These are phyloP conservation scores for Hagleromyces aurorensis DNA, from an alignment of 805 yeast genomes.

Conservation along the genomic window DNA sequence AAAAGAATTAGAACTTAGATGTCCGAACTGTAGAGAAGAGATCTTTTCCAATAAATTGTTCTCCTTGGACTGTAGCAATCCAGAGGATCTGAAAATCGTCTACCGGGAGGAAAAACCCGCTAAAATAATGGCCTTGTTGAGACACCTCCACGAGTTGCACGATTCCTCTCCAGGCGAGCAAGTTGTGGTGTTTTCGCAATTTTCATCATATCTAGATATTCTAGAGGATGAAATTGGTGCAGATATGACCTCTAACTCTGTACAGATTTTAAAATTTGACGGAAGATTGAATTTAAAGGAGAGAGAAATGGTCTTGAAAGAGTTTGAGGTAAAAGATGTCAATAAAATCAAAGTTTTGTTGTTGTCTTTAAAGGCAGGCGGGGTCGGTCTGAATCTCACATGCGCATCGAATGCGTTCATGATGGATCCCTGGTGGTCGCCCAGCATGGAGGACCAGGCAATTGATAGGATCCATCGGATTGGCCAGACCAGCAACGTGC, in stretches of 20 bases:
- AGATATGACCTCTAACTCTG: conserved; percentile 33
- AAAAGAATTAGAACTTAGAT: conserved; percentile 40
- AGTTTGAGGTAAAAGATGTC: conserved; percentile 38
- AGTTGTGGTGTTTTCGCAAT: conserved; percentile 85
- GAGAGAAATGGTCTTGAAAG: conserved; percentile 51
- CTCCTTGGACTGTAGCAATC: conserved; percentile 26
- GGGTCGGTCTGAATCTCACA: conserved; percentile 85
- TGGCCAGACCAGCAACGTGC: conserved; percentile 70
- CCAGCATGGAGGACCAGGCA: conserved; percentile 84
- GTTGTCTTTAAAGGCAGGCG: conserved; percentile 84
- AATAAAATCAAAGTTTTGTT: conserved; percentile 43
- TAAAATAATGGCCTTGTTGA: conserved; percentile 60
- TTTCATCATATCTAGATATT: conserved; percentile 72
- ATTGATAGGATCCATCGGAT: conserved; percentile 87
- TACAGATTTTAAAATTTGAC: conserved; percentile 60
- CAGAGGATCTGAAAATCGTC: conserved; percentile 8
- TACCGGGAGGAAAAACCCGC: conserved; percentile 35
- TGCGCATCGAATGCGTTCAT: conserved; percentile 77
- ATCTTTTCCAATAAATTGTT: conserved; percentile 43
- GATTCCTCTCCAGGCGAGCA: conserved; percentile 58
- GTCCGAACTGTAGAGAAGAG: conserved; percentile 68
- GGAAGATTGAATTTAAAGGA: conserved; percentile 66
- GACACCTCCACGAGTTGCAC: conserved; percentile 47
- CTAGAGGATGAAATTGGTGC: conserved; percentile 53
- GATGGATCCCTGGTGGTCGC: conserved; percentile 99